phyloP scores from a whole-genome alignment of 2,329 filamentous ascomycete genomes.

The Aspergillus vadensis region DNA sequence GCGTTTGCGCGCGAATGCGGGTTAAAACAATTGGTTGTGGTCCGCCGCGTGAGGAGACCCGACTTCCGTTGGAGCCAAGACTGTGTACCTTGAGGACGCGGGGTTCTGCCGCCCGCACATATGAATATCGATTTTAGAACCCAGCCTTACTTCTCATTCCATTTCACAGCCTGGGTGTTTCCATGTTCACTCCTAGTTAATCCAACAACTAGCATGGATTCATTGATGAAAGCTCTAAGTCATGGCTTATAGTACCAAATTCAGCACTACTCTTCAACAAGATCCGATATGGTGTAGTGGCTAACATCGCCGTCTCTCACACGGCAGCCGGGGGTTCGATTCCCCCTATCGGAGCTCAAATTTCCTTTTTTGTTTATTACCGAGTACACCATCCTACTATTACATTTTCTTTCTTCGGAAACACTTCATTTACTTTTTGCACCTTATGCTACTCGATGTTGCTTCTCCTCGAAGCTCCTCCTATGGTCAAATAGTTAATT shows the following conservation, averaged over 20 bases:
- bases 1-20: conserved; percentile 22
- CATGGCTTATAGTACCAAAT: too few species aligned
- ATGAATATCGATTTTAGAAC: too few species aligned
- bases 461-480: background rate
- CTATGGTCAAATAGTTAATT: too few species aligned
- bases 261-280: background rate
- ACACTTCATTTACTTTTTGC: background rate
- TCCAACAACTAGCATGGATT: background rate
- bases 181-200: background rate
- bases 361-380: background rate
- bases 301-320: conserved; percentile 28
- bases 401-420: background rate
- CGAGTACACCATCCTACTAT: background rate
- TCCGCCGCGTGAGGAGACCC: conserved; percentile 13
- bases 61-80: conserved; percentile 6
- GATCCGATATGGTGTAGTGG: conserved; percentile 28
- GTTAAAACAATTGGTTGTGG: background rate
- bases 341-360: conserved; percentile 15
- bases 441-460: background rate
- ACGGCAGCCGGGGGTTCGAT: conserved; percentile 22
- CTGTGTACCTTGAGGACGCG: background rate
- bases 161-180: background rate
- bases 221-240: too few species aligned
- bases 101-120: too few species aligned
- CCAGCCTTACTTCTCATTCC: background rate